Conservation (phyloP, 306 rosid genomes). For the Ammopiptanthus mongolicus region DNA sequence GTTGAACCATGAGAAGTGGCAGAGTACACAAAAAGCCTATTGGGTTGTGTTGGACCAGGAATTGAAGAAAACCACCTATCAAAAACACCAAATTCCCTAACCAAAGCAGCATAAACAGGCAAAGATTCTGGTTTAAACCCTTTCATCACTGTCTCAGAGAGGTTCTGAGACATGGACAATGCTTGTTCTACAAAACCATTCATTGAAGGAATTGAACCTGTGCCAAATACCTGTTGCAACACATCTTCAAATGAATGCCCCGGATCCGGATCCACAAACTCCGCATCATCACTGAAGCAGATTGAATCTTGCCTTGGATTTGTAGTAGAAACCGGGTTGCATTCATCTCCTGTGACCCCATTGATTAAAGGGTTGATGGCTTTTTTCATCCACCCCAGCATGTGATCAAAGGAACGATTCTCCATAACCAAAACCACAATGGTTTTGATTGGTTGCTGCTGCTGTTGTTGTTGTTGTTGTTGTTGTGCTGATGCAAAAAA, state of each 20-base stretch:
- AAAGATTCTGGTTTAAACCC: slow-evolving; percentile 82
- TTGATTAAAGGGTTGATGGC: slow-evolving; percentile 61
- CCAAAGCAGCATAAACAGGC: slow-evolving; percentile 72
- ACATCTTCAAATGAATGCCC: slow-evolving; percentile 96
- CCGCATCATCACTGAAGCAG: slow-evolving; percentile 86
- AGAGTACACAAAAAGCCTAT: slow-evolving; percentile 90
- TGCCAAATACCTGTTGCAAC: slow-evolving; percentile 80
- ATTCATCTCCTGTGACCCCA: slow-evolving; percentile 89
- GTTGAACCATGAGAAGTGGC: slow-evolving; percentile 98
- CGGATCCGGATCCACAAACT: slow-evolving; percentile 99
- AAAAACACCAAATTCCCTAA: slow-evolving; percentile 69
- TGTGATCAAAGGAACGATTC: slow-evolving; percentile 93
- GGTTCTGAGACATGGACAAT: slow-evolving; percentile 62
- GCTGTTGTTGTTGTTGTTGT: slow-evolving; percentile 22
- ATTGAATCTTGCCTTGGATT: slow-evolving; percentile 37
- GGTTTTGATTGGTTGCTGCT: slow-evolving; percentile 69
- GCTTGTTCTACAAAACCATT: slow-evolving; percentile 95
- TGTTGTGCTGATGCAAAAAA: slow-evolving; percentile 35
- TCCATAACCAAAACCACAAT: slow-evolving; percentile 93
- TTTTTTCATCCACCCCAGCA: slow-evolving; percentile 95
- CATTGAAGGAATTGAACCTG: slow-evolving; percentile 71
- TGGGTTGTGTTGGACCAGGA: slow-evolving; percentile 98
- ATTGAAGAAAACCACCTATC: slow-evolving; percentile 97
- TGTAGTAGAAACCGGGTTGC: slow-evolving; percentile 76
- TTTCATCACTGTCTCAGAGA: slow-evolving; percentile 87